Evolutionary conservation across 2,329 filamentous ascomycete genomes (phyloP).

Genomic region (Lecanicillium sp.): DNA sequence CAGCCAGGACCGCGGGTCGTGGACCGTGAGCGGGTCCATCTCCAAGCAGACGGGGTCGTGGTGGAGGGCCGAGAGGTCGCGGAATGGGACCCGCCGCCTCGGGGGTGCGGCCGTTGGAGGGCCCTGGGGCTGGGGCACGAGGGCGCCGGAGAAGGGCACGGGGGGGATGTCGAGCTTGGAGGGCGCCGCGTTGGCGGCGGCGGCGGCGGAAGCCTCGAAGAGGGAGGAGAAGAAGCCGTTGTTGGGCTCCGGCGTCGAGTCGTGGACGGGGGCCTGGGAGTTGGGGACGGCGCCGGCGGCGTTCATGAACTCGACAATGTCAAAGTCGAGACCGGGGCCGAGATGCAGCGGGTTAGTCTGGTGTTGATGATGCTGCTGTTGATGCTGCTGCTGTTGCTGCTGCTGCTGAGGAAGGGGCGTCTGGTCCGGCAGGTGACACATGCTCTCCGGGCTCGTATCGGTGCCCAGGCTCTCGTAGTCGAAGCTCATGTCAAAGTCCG

Average conservation of each 20-base stretch:
- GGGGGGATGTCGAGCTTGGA: slow-evolving; percentile 28
- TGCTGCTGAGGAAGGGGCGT: slow-evolving; percentile 6
- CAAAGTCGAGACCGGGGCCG: slow-evolving; percentile 13
- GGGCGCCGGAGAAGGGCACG: slow-evolving; percentile 20
- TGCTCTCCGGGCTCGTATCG: slow-evolving; percentile 25
- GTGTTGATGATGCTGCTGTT: background rate
- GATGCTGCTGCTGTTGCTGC: slow-evolving; percentile 3
- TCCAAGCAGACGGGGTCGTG: slow-evolving; percentile 18
- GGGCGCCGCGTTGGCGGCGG: slow-evolving; percentile 17
- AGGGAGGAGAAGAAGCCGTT: slow-evolving; percentile 1
- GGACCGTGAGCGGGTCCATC: slow-evolving; percentile 29
- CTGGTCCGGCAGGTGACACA: slow-evolving; percentile 15
- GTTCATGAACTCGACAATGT: slow-evolving; percentile 13
- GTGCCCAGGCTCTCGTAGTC: slow-evolving; percentile 28
- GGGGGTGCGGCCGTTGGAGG: slow-evolving; percentile 9
- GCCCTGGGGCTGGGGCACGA: slow-evolving; percentile 13
- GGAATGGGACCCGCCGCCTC: too few relatives aligned
- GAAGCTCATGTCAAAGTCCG: slow-evolving; percentile 33
- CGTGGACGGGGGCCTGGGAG: background rate
- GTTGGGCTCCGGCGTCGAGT: background rate
- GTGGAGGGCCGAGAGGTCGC: slow-evolving; percentile 25
- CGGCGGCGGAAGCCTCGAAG: slow-evolving; percentile 13
- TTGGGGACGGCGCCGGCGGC: background rate
- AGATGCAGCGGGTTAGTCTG: background rate
- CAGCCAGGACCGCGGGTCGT: slow-evolving; percentile 30